Evolutionary conservation across 345 rosid genomes (phyloP).

Genomic region (Eucalyptus tenuipes): DNA sequence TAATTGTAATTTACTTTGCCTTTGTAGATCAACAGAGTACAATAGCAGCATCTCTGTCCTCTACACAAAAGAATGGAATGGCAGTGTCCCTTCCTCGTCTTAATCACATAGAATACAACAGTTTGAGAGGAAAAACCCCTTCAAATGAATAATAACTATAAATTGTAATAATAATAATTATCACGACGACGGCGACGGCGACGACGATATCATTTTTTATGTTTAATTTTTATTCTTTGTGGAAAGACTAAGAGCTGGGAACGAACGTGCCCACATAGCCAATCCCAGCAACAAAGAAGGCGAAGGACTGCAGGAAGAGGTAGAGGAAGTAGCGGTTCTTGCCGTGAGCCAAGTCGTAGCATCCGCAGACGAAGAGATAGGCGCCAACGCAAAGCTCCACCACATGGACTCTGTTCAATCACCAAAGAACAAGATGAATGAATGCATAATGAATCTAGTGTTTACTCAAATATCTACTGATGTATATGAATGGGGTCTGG

Average conservation of each 20-base stretch:
- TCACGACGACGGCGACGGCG: too few species aligned
- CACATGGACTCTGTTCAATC: slow-evolving; percentile 37
- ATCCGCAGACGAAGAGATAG: slow-evolving; percentile 65
- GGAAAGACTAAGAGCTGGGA: slow-evolving; percentile 16
- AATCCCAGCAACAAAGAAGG: slow-evolving; percentile 67
- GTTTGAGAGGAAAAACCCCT: not conserved
- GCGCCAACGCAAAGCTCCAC: slow-evolving; percentile 61
- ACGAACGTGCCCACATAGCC: slow-evolving; percentile 68
- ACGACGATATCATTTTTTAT: not conserved
- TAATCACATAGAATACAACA: not conserved
- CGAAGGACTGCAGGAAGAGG: slow-evolving; percentile 51
- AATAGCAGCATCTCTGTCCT: not conserved
- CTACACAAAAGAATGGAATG: not conserved
- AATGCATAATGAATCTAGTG: not conserved
- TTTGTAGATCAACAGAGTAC: not conserved
- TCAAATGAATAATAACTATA: not conserved
- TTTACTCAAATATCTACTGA: not conserved
- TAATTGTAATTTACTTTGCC: not conserved
- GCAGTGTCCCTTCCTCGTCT: not conserved
- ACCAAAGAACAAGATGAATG: not conserved
- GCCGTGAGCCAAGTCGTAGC: slow-evolving; percentile 59
- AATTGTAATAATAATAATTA: not conserved
- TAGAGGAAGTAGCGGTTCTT: slow-evolving; percentile 50
- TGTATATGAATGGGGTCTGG: not conserved
- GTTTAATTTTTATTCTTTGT: not conserved